Base-by-base conservation (phyloP, 805 yeast species). In the Wickerhamiella azyma region DNA sequence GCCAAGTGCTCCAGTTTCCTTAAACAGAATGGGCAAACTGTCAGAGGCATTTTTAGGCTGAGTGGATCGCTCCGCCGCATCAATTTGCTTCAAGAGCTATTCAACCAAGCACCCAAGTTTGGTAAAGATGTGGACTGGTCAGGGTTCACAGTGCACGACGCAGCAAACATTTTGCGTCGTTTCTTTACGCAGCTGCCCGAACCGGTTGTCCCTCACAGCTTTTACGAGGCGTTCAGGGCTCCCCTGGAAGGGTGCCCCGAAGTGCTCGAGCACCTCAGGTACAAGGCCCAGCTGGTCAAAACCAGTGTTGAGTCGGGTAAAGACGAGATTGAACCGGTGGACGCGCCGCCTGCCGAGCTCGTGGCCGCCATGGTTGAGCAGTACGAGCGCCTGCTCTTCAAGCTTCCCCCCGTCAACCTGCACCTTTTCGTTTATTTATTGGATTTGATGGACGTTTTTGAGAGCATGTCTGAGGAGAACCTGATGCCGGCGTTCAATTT, bases 121-220 rank as follows among this genome's bases (percentile, higher is more conserved):
- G 99, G 98, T 14, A 75, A 85, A 43, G 81, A 81, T 53, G 71
- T 88, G 39, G 75, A 74, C 53, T 92, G 97, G 98, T 86, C 84
- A 41, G 89, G 94, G 0, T 92, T 77, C 64, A 85, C 86, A 0
- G 96, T 89, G 10, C 98, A 92, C 65, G 99, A 92, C 63, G 96
- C 96, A 1, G 94, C 97, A 1, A 83, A 92, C 16, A 69, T 92
- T 18, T 72, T 92, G 48, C 73, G 97, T 59, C 70, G 98, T 47
- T 92, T 75, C 60, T 69, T 92, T 51, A 85, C 86, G 58, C 79
- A 85, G 39, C 71, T 92, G 47, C 94, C 95, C 1, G 97, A 92
- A 57, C 97, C 97, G 0, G 70, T 92, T 47, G 78, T 92, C 17
- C 96, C 97, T 1, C 66, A 85, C 30, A 72, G 72, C 3, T 64